Conservation (phyloP, 345 rosid genomes). For the Excoecaria cochinchinensis region DNA sequence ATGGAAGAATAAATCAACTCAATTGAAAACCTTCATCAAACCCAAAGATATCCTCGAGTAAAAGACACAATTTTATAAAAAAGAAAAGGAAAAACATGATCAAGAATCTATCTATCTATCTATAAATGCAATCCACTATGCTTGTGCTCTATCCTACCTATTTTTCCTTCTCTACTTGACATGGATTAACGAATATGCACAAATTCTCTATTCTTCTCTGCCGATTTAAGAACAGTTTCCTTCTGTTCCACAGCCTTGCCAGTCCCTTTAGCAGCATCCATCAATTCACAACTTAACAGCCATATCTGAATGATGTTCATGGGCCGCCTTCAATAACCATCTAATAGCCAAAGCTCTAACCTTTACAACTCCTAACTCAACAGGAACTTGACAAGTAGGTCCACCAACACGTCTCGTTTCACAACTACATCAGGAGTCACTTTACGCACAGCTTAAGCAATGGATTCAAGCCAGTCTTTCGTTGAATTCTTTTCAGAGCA, state of each 20-base stretch:
- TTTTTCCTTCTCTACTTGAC: background rate
- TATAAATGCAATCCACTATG: no score
- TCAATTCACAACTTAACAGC: slow-evolving; percentile 25
- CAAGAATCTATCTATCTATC: background rate
- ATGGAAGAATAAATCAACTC: background rate
- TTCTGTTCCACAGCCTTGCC: slow-evolving; percentile 18
- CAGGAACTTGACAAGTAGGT: slow-evolving; percentile 18
- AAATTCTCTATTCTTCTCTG: slow-evolving; percentile 25
- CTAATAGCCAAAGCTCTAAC: slow-evolving; percentile 23
- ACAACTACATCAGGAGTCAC: slow-evolving; percentile 23
- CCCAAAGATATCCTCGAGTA: background rate
- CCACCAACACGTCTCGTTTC: slow-evolving; percentile 22
- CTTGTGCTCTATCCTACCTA: no score
- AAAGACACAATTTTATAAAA: background rate
- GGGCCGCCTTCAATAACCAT: slow-evolving; percentile 24
- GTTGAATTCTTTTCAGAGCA: slow-evolving; percentile 22
- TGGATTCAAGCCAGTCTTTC: slow-evolving; percentile 16
- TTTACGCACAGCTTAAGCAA: slow-evolving; percentile 12
- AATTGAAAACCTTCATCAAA: background rate
- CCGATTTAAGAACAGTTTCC: slow-evolving; percentile 20
- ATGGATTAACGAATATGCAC: slow-evolving; percentile 13
- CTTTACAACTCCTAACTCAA: slow-evolving; percentile 12
- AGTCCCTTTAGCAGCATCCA: slow-evolving; percentile 25
- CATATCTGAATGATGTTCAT: slow-evolving; percentile 19
- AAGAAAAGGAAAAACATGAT: background rate